Conservation (phyloP, 371 early-diverging fungal species). For the Mucor mucedo region DNA sequence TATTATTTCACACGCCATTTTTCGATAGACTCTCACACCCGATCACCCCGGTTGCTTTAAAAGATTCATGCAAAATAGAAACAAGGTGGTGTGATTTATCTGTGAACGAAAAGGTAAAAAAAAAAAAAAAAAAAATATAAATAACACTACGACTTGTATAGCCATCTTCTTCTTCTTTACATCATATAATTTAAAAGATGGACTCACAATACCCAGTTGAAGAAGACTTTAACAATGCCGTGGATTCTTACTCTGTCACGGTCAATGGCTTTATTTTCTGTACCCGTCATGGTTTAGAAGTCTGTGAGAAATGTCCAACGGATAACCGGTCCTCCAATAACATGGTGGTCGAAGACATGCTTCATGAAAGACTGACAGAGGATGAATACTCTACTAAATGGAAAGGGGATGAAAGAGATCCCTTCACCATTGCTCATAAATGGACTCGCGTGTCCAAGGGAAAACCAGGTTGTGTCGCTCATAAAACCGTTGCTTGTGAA, state of each 20-base stretch:
- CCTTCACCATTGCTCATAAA: slow-evolving; percentile 43
- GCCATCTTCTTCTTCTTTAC: background rate
- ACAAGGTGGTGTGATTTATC: background rate
- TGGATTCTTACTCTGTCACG: slow-evolving; percentile 44
- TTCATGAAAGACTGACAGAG: slow-evolving; percentile 44
- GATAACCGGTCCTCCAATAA: slow-evolving; percentile 51
- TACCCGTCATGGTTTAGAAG: slow-evolving; percentile 50
- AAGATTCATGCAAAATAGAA: background rate
- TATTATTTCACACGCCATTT: background rate
- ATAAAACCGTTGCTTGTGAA: slow-evolving; percentile 48
- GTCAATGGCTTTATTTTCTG: slow-evolving; percentile 46
- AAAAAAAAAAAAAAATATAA: background rate
- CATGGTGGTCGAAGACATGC: slow-evolving; percentile 45
- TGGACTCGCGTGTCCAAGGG: slow-evolving; percentile 48
- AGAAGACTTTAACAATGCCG: slow-evolving; percentile 45
- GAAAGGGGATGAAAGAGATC: slow-evolving; percentile 56
- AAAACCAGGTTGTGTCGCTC: slow-evolving; percentile 51
- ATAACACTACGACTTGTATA: background rate
- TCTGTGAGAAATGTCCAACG: slow-evolving; percentile 52
- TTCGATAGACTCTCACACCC: background rate
- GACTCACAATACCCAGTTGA: slow-evolving; percentile 40
- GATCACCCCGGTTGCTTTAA: too few relatives aligned
- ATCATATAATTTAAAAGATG: slow-evolving; percentile 30
- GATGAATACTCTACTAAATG: slow-evolving; percentile 46
- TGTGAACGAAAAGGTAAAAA: too few relatives aligned